Percentiles rank a stretch among this genome's conserved stretches.
Evolutionary conservation across 1,139 yeast genomes (phyloP).

Genomic region (Hansenula anomala): DNA sequence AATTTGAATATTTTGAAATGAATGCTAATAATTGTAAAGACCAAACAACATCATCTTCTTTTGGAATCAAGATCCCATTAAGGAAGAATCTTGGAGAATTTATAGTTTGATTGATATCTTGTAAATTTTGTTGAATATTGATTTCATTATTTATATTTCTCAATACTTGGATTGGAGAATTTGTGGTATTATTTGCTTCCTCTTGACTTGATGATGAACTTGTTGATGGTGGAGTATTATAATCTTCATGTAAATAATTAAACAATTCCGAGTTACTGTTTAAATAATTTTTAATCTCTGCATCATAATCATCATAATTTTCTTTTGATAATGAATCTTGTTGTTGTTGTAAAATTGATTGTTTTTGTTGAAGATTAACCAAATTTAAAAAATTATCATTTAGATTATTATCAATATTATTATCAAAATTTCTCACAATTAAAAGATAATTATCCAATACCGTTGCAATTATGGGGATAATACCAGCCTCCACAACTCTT

Average conservation of each 20-base stretch:
- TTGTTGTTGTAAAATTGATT: no score
- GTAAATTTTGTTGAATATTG: conserved; percentile 11
- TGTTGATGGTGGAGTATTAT: no score
- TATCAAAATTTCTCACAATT: conserved; percentile 30
- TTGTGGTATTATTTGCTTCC: not conserved
- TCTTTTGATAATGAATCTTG: not conserved
- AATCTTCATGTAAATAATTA: not conserved
- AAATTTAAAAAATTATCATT: conserved; percentile 6
- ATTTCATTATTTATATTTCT: conserved; percentile 6
- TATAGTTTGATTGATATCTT: conserved; percentile 17
- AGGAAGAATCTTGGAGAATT: conserved; percentile 60
- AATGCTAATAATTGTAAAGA: conserved; percentile 87
- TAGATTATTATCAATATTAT: conserved; percentile 21
- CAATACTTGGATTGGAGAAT: not conserved
- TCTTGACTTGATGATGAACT: no score
- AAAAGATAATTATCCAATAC: conserved; percentile 77
- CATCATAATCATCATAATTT: not conserved
- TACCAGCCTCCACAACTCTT: conserved; percentile 87
- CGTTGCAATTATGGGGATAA: conserved; percentile 86
- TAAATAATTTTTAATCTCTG: not conserved
- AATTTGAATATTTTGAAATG: conserved; percentile 82
- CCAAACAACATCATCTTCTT: conserved; percentile 94
- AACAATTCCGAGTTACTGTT: not conserved
- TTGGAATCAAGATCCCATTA: conserved; percentile 75
- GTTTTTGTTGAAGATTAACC: conserved; percentile 3